Evolutionary conservation across 768 basidiomycete genomes (phyloP).

Genomic region (Paxillus rubicundulus): DNA sequence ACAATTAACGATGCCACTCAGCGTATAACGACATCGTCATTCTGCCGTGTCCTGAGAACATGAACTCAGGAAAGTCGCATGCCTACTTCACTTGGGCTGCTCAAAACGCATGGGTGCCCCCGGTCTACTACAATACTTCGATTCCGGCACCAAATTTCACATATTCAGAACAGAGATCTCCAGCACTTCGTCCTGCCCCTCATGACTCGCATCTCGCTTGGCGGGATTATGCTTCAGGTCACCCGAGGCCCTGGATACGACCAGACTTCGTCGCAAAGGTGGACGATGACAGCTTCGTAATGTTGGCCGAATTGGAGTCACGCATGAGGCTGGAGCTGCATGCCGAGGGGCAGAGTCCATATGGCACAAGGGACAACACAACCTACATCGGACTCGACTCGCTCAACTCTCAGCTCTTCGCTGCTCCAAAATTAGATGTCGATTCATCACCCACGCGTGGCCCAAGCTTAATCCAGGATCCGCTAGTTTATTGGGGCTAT

Average conservation of each 20-base stretch:
- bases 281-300: constrained; percentile 94
- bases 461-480: constrained; percentile 43
- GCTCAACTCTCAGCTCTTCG: not conserved
- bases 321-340: constrained; percentile 78
- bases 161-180: constrained; percentile 58
- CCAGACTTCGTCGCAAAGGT: constrained; percentile 93
- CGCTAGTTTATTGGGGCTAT: constrained; percentile 85
- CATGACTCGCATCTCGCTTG: constrained; percentile 69
- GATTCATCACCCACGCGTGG: constrained; percentile 7
- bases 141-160: constrained; percentile 50
- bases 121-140: constrained; percentile 54
- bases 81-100: constrained; percentile 93
- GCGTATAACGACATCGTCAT: constrained; percentile 86
- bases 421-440: not conserved
- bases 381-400: constrained; percentile 4
- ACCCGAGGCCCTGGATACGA: constrained; percentile 65
- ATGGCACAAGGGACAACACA: constrained; percentile 13
- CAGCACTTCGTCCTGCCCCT: constrained; percentile 60
- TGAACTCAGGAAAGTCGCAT: constrained; percentile 94
- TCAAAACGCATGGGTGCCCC: constrained; percentile 87
- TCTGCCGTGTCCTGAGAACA: constrained; percentile 85
- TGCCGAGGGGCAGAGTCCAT: constrained; percentile 31
- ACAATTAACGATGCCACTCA: constrained; percentile 28
- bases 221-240: constrained; percentile 43
- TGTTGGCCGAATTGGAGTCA: constrained; percentile 93